These are phyloP conservation scores for Carex arenaria DNA, from an alignment of 202 grass and related monocot species.

Conservation along the genomic window DNA sequence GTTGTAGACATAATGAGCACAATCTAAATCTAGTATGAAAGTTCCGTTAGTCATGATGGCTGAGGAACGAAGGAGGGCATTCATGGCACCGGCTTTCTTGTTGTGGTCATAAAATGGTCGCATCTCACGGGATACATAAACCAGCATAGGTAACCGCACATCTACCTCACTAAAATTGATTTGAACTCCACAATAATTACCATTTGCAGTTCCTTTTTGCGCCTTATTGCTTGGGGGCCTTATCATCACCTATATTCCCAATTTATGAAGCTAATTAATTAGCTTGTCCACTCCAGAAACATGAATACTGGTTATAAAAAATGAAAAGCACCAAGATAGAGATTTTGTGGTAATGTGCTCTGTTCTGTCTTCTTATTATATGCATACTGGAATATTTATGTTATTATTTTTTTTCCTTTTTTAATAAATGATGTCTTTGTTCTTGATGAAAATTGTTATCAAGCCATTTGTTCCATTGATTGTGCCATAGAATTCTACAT, in stretches of 20 bases:
- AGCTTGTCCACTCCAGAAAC: neutral
- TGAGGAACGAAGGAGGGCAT: slow-evolving; percentile 64
- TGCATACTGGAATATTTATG: neutral
- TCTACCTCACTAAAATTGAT: slow-evolving; percentile 56
- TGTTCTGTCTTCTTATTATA: neutral
- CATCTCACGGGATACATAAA: slow-evolving; percentile 81
- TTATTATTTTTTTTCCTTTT: neutral
- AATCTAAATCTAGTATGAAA: slow-evolving; percentile 76
- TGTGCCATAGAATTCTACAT: neutral
- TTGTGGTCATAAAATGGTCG: slow-evolving; percentile 58
- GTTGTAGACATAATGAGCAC: slow-evolving; percentile 81
- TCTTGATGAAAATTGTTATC: neutral
- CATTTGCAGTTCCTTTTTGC: slow-evolving; percentile 20
- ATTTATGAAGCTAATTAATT: neutral
- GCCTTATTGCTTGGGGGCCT: slow-evolving; percentile 45
- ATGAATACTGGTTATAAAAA: neutral
- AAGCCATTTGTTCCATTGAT: neutral
- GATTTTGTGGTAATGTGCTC: neutral
- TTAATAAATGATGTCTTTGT: neutral
- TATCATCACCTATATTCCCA: slow-evolving; percentile 40
- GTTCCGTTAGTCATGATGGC: slow-evolving; percentile 78
- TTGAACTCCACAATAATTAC: slow-evolving; percentile 20
- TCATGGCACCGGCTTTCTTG: slow-evolving; percentile 90
- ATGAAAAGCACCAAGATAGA: neutral
- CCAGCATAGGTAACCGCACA: slow-evolving; percentile 65